Percentiles rank a stretch among this genome's conserved stretches.
phyloP scores from a whole-genome alignment of 164 flowering plant species.

The Santalum album region DNA sequence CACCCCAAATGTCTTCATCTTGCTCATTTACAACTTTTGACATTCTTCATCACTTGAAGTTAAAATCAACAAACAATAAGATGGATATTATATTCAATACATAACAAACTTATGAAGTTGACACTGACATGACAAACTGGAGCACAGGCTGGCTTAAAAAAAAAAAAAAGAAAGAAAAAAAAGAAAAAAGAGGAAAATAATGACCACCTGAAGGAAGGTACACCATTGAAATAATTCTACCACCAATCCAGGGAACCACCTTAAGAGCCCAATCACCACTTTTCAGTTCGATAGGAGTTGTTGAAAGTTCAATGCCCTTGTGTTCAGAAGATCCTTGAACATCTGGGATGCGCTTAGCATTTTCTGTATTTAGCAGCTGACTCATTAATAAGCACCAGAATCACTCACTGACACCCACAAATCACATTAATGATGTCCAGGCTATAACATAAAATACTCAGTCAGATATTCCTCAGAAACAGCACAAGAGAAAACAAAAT shows the following conservation, averaged over 20 bases:
- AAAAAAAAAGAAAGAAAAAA: too few relatives aligned
- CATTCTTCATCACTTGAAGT: too few relatives aligned
- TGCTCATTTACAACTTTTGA: too few relatives aligned
- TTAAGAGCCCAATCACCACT: slow-evolving; percentile 73
- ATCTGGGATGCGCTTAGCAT: slow-evolving; percentile 57
- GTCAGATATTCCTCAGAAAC: too few relatives aligned
- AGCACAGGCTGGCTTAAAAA: too few relatives aligned
- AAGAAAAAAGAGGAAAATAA: background rate
- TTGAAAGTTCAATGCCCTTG: slow-evolving; percentile 66
- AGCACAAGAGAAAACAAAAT: too few relatives aligned
- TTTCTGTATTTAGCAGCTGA: slow-evolving; percentile 37
- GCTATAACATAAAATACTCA: background rate
- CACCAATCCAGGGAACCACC: slow-evolving; percentile 95
- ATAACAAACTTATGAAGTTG: too few relatives aligned
- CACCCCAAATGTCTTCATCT: too few relatives aligned
- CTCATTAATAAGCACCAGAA: background rate
- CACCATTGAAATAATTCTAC: slow-evolving; percentile 82
- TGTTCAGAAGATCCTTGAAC: slow-evolving; percentile 34
- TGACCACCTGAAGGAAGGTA: slow-evolving; percentile 76
- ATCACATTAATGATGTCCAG: background rate
- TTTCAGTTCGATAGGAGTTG: slow-evolving; percentile 59
- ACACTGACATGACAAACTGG: too few relatives aligned
- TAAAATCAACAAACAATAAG: too few relatives aligned
- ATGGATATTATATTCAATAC: too few relatives aligned
- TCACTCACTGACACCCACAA: background rate